Conservation (phyloP, 108 stramenopile genomes). For the Cyclotella distinguenda region DNA sequence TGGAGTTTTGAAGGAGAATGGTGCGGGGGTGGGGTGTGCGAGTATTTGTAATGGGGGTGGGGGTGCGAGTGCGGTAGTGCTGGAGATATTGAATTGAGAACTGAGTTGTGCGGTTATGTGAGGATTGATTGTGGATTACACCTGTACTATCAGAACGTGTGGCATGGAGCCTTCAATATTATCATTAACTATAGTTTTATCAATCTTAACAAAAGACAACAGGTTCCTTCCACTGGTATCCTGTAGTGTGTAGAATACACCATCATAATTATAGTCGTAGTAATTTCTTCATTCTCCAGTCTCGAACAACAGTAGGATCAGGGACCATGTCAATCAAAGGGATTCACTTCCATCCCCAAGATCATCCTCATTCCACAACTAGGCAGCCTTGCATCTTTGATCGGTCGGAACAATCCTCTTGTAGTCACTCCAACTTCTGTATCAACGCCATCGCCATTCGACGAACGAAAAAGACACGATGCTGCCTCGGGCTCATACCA, state of each 20-base stretch:
- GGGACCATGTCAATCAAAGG: too few species aligned
- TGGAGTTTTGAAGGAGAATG: conserved; percentile 81
- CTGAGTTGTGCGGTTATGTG: not conserved
- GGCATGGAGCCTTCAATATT: not conserved
- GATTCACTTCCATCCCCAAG: conserved; percentile 35
- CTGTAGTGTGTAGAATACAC: too few species aligned
- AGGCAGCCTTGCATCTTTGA: conserved; percentile 28
- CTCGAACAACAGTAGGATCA: not conserved
- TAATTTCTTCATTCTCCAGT: too few species aligned
- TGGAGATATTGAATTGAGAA: conserved; percentile 81
- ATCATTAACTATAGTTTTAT: not conserved
- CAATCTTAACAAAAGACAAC: too few species aligned
- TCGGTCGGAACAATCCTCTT: conserved; percentile 34
- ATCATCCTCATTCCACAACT: conserved; percentile 41
- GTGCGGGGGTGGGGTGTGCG: conserved; percentile 89
- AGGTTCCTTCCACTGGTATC: too few species aligned
- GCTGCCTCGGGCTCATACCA: conserved; percentile 33
- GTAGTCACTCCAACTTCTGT: not conserved
- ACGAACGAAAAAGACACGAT: conserved; percentile 25
- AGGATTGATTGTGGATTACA: not conserved
- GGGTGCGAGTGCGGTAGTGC: conserved; percentile 93
- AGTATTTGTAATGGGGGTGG: conserved; percentile 99
- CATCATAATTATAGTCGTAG: too few species aligned
- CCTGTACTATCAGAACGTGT: not conserved
- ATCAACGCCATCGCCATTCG: not conserved